Percentiles rank a stretch among this genome's conserved stretches.
These are phyloP conservation scores for Phoenix dactylifera DNA, from an alignment of 176 grass and related monocot species.

Conservation along the genomic window DNA sequence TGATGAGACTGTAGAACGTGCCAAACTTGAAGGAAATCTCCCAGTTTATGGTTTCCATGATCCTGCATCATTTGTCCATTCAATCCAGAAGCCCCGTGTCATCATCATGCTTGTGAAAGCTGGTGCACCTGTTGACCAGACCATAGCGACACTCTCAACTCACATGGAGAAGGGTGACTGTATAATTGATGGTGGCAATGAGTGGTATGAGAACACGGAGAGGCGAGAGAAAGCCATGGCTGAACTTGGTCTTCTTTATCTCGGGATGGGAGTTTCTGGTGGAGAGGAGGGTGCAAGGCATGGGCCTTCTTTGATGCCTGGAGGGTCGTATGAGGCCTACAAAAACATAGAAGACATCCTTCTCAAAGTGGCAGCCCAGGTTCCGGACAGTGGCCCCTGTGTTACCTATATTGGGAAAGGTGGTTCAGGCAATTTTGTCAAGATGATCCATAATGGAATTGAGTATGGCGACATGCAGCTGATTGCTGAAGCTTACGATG, in stretches of 20 bases:
- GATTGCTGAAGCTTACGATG: slow-evolving; percentile 18
- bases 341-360: slow-evolving; percentile 15
- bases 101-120: slow-evolving; percentile 13
- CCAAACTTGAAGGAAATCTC: slow-evolving; percentile 12
- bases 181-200: slow-evolving; percentile 14
- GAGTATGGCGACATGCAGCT: slow-evolving; percentile 17
- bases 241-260: slow-evolving; percentile 7
- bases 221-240: slow-evolving; percentile 4
- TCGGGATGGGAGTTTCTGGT: slow-evolving; percentile 15
- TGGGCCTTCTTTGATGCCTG: slow-evolving; percentile 17
- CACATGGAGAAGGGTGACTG: slow-evolving; percentile 7
- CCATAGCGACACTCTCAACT: slow-evolving; percentile 11
- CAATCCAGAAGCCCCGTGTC: slow-evolving; percentile 15
- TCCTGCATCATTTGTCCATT: slow-evolving; percentile 11
- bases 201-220: slow-evolving; percentile 14
- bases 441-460: slow-evolving; percentile 11
- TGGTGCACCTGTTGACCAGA: slow-evolving; percentile 15
- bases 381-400: slow-evolving; percentile 9
- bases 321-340: slow-evolving; percentile 8
- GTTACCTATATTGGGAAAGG: slow-evolving; percentile 9
- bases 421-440: slow-evolving; percentile 13
- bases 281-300: slow-evolving; percentile 11
- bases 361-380: slow-evolving; percentile 13
- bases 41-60: slow-evolving; percentile 16
- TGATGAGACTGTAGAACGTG: slow-evolving; percentile 17